A percentile compares a stretch with the other conserved stretches of the same genome.
Evolutionary conservation across 768 basidiomycete species (phyloP).

Genomic region (Tylopilus sp.): DNA sequence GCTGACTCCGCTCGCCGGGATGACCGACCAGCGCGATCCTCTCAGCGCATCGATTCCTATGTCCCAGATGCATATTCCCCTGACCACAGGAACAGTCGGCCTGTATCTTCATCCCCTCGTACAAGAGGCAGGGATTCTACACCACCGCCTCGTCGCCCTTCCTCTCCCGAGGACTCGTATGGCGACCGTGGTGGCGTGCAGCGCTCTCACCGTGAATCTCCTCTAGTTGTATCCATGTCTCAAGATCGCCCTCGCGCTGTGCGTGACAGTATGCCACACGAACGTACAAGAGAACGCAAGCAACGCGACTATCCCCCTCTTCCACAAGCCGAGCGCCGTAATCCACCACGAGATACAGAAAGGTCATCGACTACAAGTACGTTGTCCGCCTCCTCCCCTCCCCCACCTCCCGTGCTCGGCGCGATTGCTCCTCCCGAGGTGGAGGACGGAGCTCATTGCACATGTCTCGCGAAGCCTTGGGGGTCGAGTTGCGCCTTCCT

Average conservation of each 20-base stretch:
- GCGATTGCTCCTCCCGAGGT: constrained; percentile 38
- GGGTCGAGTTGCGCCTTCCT: constrained; percentile 37
- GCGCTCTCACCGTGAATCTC: constrained; percentile 19
- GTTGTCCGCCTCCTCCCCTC: constrained; percentile 44
- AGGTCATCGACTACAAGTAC: constrained; percentile 42
- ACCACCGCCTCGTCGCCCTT: constrained; percentile 20
- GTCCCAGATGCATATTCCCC: constrained; percentile 29
- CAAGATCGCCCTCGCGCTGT: constrained; percentile 28
- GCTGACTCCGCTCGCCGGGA: constrained; percentile 29
- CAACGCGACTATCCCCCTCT: constrained; percentile 24
- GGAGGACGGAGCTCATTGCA: constrained; percentile 32
- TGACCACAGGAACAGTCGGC: constrained; percentile 17
- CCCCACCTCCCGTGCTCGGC: constrained; percentile 35
- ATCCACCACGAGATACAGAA: constrained; percentile 27
- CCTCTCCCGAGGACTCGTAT: constrained; percentile 18
- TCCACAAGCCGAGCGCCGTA: constrained; percentile 20
- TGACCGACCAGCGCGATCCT: constrained; percentile 20
- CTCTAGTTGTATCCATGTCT: constrained; percentile 10
- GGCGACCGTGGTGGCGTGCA: constrained; percentile 22
- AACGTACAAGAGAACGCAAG: constrained; percentile 23
- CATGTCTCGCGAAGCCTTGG: constrained; percentile 45
- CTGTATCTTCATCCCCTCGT: constrained; percentile 22
- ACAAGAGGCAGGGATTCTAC: constrained; percentile 24
- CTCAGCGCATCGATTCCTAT: constrained; percentile 26
- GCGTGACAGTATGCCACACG: constrained; percentile 9